Evolutionary conservation across 805 yeast species (phyloP).

Genomic region (Isabelozyma rhagii): DNA sequence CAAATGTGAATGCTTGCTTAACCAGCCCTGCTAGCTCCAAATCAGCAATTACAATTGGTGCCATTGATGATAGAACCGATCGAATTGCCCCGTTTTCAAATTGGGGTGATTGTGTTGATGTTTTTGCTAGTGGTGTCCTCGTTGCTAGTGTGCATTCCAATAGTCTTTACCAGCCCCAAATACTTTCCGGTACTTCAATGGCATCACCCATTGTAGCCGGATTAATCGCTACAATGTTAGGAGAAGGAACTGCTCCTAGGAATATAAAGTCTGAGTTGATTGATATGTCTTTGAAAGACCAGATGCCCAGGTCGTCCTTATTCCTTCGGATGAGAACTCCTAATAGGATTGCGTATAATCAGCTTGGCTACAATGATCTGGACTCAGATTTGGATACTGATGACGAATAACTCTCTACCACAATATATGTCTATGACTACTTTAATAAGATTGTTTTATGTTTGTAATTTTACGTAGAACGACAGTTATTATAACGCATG

Average conservation of each 20-base stretch:
- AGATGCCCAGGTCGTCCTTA: slow-evolving; percentile 44
- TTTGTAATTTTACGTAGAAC: no score
- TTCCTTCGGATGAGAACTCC: slow-evolving; percentile 55
- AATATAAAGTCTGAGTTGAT: slow-evolving; percentile 42
- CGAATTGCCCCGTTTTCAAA: slow-evolving; percentile 77
- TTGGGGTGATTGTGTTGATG: slow-evolving; percentile 89
- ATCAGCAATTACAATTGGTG: slow-evolving; percentile 79
- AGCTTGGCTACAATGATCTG: slow-evolving; percentile 13
- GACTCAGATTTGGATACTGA: slow-evolving; percentile 5
- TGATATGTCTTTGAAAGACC: slow-evolving; percentile 43
- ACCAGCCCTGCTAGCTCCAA: slow-evolving; percentile 84
- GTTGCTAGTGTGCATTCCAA: slow-evolving; percentile 54
- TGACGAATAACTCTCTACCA: background rate
- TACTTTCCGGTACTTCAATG: slow-evolving; percentile 77
- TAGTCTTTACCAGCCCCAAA: slow-evolving; percentile 19
- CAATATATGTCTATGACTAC: no score
- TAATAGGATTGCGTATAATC: slow-evolving; percentile 48
- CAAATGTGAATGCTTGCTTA: slow-evolving; percentile 71
- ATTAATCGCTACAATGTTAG: slow-evolving; percentile 51
- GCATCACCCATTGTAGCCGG: slow-evolving; percentile 77
- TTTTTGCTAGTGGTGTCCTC: slow-evolving; percentile 77
- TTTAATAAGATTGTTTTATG: no score
- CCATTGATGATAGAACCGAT: slow-evolving; percentile 74
- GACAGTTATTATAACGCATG: no score
- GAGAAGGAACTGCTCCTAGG: slow-evolving; percentile 44